Evolutionary conservation across 2,329 filamentous ascomycete genomes (phyloP).

Genomic region (Kalmusia sp.): DNA sequence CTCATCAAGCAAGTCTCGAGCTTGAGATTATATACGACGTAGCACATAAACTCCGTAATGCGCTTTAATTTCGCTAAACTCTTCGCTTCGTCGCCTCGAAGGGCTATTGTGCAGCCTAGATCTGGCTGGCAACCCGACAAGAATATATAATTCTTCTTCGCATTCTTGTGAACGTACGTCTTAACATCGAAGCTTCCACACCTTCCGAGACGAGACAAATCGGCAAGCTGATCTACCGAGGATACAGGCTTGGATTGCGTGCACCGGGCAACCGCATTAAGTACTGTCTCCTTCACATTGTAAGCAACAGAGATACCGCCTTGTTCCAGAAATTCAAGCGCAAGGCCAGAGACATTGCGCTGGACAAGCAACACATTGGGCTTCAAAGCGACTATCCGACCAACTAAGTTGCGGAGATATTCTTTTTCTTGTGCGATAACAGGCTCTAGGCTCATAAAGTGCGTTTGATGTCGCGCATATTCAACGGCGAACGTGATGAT

Average conservation of each 20-base stretch:
- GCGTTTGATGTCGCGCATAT: constrained; percentile 88
- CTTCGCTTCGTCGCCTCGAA: constrained; percentile 79
- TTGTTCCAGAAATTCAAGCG: constrained; percentile 84
- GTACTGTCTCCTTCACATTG: constrained; percentile 95
- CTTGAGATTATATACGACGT: constrained; percentile 97
- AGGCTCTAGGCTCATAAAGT: constrained; percentile 98
- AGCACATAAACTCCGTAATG: constrained; percentile 98
- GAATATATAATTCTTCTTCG: constrained; percentile 95
- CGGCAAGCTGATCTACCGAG: constrained; percentile 90
- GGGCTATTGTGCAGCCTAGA: constrained; percentile 90
- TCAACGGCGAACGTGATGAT: constrained; percentile 96
- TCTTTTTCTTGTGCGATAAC: constrained; percentile 97
- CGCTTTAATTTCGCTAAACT: constrained; percentile 82
- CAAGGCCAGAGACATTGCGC: constrained; percentile 89
- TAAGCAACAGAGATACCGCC: constrained; percentile 92
- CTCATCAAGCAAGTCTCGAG: constrained; percentile 93
- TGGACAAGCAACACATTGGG: constrained; percentile 91
- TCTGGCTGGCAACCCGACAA: constrained; percentile 88
- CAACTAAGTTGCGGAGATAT: constrained; percentile 89
- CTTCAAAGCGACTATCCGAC: constrained; percentile 83
- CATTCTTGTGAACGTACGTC: constrained; percentile 85
- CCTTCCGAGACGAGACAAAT: constrained; percentile 76
- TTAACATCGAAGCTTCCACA: constrained; percentile 93
- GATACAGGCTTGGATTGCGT: constrained; percentile 92
- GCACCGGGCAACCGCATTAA: constrained; percentile 92